These are phyloP conservation scores for Pythium plurisporium DNA, from an alignment of 352 stramenopile species.

Conservation along the genomic window DNA sequence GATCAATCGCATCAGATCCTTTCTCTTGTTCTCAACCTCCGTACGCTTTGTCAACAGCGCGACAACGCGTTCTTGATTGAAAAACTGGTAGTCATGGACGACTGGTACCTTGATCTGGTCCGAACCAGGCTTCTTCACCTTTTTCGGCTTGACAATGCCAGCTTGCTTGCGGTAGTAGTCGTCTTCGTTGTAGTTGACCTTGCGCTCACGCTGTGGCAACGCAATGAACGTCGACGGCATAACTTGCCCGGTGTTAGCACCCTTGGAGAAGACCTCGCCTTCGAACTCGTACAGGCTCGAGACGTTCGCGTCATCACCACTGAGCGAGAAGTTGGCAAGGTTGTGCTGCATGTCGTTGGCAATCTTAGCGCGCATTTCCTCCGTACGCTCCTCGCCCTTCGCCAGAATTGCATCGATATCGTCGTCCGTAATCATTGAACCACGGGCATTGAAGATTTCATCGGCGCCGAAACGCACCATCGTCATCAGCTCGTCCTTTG, in stretches of 20 bases:
- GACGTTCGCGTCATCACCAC: slow-evolving; percentile 81
- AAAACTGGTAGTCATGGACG: slow-evolving; percentile 96
- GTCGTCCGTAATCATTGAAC: slow-evolving; percentile 89
- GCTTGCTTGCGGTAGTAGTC: slow-evolving; percentile 94
- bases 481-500: slow-evolving; percentile 97
- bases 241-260: slow-evolving; percentile 66
- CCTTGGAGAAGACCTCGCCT: slow-evolving; percentile 87
- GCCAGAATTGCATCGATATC: slow-evolving; percentile 91
- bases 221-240: slow-evolving; percentile 89
- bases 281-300: slow-evolving; percentile 89
- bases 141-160: slow-evolving; percentile 77
- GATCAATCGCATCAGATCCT: slow-evolving; percentile 76
- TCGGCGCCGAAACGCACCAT: slow-evolving; percentile 92
- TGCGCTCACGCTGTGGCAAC: slow-evolving; percentile 79
- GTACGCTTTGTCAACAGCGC: slow-evolving; percentile 82
- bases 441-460: slow-evolving; percentile 86
- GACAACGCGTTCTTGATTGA: slow-evolving; percentile 88
- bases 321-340: slow-evolving; percentile 93
- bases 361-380: slow-evolving; percentile 86
- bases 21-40: slow-evolving; percentile 86
- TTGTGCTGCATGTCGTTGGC: slow-evolving; percentile 93
- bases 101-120: slow-evolving; percentile 85
- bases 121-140: slow-evolving; percentile 84
- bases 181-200: slow-evolving; percentile 95
- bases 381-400: slow-evolving; percentile 88